Conservation (phyloP, 768 basidiomycete genomes). For the Lactarius sp. region DNA sequence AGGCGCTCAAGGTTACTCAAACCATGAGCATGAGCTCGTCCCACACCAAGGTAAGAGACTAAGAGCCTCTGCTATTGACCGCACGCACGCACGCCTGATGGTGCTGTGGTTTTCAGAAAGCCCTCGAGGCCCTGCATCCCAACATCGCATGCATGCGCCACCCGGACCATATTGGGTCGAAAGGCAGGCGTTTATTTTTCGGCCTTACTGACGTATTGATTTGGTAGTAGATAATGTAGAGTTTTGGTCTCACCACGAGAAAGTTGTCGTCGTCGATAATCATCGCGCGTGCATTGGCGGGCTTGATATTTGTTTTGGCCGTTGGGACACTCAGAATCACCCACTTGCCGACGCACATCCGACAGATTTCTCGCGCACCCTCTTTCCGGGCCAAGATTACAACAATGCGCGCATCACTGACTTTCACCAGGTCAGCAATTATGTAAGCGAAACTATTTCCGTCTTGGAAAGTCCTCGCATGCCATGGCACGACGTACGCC, state of each 20-base stretch:
- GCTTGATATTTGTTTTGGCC: slow-evolving; percentile 92
- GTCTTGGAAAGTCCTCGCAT: slow-evolving; percentile 67
- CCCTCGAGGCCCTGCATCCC: slow-evolving; percentile 75
- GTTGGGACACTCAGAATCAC: slow-evolving; percentile 92
- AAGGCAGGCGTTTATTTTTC: slow-evolving; percentile 38
- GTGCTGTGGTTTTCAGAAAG: slow-evolving; percentile 40
- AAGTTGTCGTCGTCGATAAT: slow-evolving; percentile 87
- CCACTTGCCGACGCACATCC: slow-evolving; percentile 92
- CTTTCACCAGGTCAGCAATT: slow-evolving; percentile 75
- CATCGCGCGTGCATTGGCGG: slow-evolving; percentile 86
- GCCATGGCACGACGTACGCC: slow-evolving; percentile 93
- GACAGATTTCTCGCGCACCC: slow-evolving; percentile 68
- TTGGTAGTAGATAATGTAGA: slow-evolving; percentile 56
- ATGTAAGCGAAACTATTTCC: slow-evolving; percentile 63
- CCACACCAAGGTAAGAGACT: slow-evolving; percentile 62
- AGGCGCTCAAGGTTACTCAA: slow-evolving; percentile 61
- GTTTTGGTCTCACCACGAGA: slow-evolving; percentile 93
- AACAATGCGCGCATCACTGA: slow-evolving; percentile 87
- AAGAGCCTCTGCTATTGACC: background rate
- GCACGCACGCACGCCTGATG: background rate
- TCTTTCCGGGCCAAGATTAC: slow-evolving; percentile 94
- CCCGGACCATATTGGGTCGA: slow-evolving; percentile 83
- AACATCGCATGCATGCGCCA: slow-evolving; percentile 89
- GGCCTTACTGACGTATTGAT: background rate
- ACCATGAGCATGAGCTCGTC: slow-evolving; percentile 87